Evolutionary conservation across 257 asterid genomes (phyloP).

Genomic region (Buddleja alternifolia): DNA sequence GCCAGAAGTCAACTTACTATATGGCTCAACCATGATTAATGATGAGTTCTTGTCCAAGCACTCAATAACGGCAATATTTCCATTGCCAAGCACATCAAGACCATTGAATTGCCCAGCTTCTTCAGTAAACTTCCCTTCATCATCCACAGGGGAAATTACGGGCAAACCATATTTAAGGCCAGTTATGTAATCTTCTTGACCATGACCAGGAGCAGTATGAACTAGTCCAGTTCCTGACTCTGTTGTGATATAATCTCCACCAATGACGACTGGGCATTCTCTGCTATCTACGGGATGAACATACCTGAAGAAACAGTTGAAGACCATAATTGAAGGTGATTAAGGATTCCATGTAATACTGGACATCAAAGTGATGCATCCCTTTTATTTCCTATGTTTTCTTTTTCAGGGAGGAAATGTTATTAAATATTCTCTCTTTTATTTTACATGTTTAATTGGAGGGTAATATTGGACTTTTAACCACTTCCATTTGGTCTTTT

Average conservation of each 20-base stretch:
- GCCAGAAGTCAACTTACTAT: conserved; percentile 65
- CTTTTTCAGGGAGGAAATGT: no score
- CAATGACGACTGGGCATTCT: conserved; percentile 88
- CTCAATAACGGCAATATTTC: conserved; percentile 82
- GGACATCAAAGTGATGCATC: no score
- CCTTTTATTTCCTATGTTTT: no score
- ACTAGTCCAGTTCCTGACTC: conserved; percentile 99
- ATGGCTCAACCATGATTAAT: conserved; percentile 90
- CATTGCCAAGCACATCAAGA: conserved; percentile 87
- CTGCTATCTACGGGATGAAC: conserved; percentile 78
- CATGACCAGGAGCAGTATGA: conserved; percentile 99
- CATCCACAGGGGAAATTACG: conserved; percentile 89
- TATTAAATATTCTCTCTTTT: no score
- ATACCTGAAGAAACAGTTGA: conserved; percentile 56
- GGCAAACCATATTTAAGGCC: conserved; percentile 91
- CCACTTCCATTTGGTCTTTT: no score
- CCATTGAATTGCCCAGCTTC: conserved; percentile 92
- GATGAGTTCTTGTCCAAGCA: conserved; percentile 70
- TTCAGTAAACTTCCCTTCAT: conserved; percentile 87
- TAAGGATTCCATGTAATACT: not conserved
- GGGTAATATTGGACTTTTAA: no score
- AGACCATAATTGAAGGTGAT: conserved; percentile 22
- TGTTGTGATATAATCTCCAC: conserved; percentile 95
- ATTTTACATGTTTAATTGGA: no score
- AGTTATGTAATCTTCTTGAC: conserved; percentile 90